Percentiles rank a stretch among this genome's conserved stretches.
Conservation (phyloP, 192 early-diverging fungal genomes). For the Entomortierella beljakovae region DNA sequence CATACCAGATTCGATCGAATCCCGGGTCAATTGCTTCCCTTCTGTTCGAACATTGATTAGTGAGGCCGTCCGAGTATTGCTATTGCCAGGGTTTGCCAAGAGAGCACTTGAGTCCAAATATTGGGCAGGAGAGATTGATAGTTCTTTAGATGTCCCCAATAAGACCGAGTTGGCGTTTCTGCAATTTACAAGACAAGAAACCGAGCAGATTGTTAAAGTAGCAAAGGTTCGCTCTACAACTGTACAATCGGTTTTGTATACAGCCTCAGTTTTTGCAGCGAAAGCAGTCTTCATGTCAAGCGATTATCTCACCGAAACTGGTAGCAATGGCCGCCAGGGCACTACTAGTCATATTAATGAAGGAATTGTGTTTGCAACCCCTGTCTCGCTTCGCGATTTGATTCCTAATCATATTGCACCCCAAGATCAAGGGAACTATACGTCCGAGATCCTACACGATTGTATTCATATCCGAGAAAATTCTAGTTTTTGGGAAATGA, state of each 20-base stretch:
- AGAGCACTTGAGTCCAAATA: slow-evolving; percentile 33
- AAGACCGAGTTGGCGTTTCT: slow-evolving; percentile 17
- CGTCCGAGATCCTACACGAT: slow-evolving; percentile 40
- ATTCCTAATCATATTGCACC: slow-evolving; percentile 15
- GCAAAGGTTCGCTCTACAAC: slow-evolving; percentile 26
- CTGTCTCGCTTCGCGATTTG: slow-evolving; percentile 28
- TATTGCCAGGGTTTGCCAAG: slow-evolving; percentile 28
- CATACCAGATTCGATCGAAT: slow-evolving; percentile 32
- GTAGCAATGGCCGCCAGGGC: not conserved
- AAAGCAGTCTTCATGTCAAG: slow-evolving; percentile 22
- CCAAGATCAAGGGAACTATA: slow-evolving; percentile 33
- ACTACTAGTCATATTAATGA: not conserved
- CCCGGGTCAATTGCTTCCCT: slow-evolving; percentile 31
- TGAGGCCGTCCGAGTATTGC: slow-evolving; percentile 19
- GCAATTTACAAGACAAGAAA: slow-evolving; percentile 11
- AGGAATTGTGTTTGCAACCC: slow-evolving; percentile 43
- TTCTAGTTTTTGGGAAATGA: slow-evolving; percentile 36
- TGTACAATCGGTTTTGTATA: slow-evolving; percentile 28
- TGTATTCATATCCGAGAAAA: slow-evolving; percentile 6
- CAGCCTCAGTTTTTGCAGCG: slow-evolving; percentile 35
- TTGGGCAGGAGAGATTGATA: slow-evolving; percentile 52
- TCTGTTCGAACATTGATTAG: slow-evolving; percentile 26
- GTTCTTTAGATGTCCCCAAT: slow-evolving; percentile 29
- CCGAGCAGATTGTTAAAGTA: not conserved
- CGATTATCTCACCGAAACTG: not conserved